Conservation (phyloP, 306 rosid species). For the Datisca glomerata region DNA sequence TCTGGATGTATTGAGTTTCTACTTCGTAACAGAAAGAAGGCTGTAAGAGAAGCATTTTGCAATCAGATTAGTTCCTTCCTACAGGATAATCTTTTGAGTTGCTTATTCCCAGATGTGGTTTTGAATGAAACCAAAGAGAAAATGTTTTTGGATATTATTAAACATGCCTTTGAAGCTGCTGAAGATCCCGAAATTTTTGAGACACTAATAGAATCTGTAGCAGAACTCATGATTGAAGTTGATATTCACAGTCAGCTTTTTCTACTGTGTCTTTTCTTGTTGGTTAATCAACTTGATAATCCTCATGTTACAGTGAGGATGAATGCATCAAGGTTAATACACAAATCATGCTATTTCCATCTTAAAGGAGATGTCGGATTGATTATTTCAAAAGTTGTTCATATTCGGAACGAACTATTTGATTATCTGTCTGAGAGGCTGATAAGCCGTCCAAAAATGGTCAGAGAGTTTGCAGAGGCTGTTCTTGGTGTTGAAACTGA, state of each 20-base stretch:
- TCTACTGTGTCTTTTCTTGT: constrained; percentile 49
- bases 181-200: constrained; percentile 46
- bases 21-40: constrained; percentile 43
- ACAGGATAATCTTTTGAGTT: constrained; percentile 43
- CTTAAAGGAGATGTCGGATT: constrained; percentile 54
- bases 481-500: constrained; percentile 69
- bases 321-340: constrained; percentile 75
- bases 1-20: constrained; percentile 47
- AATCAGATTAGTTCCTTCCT: constrained; percentile 60
- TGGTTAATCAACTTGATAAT: constrained; percentile 87
- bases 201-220: constrained; percentile 68
- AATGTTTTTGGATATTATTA: constrained; percentile 42
- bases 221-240: constrained; percentile 70
- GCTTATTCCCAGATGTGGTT: constrained; percentile 34
- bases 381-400: constrained; percentile 56
- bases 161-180: constrained; percentile 36
- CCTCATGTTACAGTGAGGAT: constrained; percentile 54
- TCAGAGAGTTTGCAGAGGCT: constrained; percentile 84
- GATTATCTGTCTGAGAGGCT: constrained; percentile 64
- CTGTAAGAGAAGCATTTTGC: constrained; percentile 79
- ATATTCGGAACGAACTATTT: constrained; percentile 59
- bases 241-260: constrained; percentile 47
- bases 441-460: constrained; percentile 48
- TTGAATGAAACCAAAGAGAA: constrained; percentile 41
- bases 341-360: constrained; percentile 59